Evolutionary conservation across 202 grass and related monocot species (phyloP), one percentile per base, ranked within the genome.

Genomic region (Schoenoplectus triqueter): DNA sequence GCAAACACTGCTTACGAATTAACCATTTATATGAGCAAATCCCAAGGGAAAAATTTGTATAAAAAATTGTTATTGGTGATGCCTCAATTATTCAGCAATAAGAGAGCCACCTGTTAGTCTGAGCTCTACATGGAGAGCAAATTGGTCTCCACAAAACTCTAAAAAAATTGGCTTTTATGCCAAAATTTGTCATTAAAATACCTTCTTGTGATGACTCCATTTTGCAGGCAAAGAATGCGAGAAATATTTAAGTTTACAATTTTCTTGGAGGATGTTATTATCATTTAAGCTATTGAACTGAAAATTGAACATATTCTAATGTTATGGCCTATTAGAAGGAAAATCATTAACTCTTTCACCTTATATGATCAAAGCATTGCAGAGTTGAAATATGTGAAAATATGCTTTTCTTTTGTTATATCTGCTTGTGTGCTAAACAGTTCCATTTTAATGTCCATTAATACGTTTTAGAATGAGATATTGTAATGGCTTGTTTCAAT

Each of bases 401-500:
- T 14, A 3, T 2, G 47, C 19, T 31, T 54, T 15, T 75, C 14
- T 75, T 50, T 56, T 51, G 15, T 51, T 57, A 41, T 57, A 77
- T 77, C 52, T 77, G 13, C 6, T 7, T 57, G 31, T 11, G n/a
- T 59, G 11, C 2, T 78, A 60, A 62, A 76, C 31, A 41, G 31
- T 57, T 60, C 7, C 52, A 60, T 59, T 41, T 42, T 44, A 17
- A 19, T 2, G 31, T 39, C 14, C 14, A 3, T 78, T 10, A 5
- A 15, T 44, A 41, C 22, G 44, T 60, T 61, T 60, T 60, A 3
- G 6, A 78, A 21, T 39, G 52, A 42, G 6, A 42, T 60, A 60
- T n/a, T 60, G 4, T 62, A 41, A 78, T 78, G 17, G 59, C 6
- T 78, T 78, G 74, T 60, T 78, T 17, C 45, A 59, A 78, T 40